These are phyloP conservation scores for Calendula officinalis DNA, from an alignment of 129 eudicot genomes.

Conservation along the genomic window DNA sequence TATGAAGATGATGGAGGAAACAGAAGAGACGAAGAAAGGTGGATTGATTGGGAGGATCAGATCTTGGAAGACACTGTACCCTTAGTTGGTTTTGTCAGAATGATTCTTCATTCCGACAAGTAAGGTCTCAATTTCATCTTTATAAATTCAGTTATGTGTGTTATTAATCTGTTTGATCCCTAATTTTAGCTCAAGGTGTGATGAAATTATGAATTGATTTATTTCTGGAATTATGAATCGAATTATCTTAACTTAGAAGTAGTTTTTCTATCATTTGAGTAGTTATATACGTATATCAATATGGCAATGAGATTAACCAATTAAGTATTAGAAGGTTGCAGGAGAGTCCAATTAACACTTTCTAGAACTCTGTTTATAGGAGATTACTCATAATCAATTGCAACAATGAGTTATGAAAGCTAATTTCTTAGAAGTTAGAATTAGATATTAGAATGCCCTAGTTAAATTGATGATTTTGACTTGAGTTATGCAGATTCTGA, in stretches of 20 bases:
- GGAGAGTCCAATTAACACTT: no score
- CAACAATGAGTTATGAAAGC: neutral
- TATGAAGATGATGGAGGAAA: slow-evolving; percentile 32
- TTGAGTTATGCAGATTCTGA: slow-evolving; percentile 18
- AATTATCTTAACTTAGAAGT: neutral
- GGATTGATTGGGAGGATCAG: slow-evolving; percentile 94
- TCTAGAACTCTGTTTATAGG: neutral
- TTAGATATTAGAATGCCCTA: neutral
- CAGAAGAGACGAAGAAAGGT: slow-evolving; percentile 42
- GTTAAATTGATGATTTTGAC: neutral
- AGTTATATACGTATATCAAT: neutral
- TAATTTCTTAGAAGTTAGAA: neutral
- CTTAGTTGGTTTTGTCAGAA: slow-evolving; percentile 84
- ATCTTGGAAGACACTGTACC: slow-evolving; percentile 94
- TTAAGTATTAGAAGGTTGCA: no score
- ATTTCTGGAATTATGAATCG: neutral
- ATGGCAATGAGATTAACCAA: neutral
- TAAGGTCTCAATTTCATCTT: slow-evolving; percentile 29
- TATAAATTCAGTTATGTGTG: neutral
- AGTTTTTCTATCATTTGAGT: neutral
- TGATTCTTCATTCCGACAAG: slow-evolving; percentile 97
- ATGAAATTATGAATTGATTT: neutral
- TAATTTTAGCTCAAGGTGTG: neutral
- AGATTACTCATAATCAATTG: neutral
- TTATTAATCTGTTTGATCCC: neutral